phyloP scores from a whole-genome alignment of 192 early-diverging fungal genomes.

The Obelidium mucronatum region DNA sequence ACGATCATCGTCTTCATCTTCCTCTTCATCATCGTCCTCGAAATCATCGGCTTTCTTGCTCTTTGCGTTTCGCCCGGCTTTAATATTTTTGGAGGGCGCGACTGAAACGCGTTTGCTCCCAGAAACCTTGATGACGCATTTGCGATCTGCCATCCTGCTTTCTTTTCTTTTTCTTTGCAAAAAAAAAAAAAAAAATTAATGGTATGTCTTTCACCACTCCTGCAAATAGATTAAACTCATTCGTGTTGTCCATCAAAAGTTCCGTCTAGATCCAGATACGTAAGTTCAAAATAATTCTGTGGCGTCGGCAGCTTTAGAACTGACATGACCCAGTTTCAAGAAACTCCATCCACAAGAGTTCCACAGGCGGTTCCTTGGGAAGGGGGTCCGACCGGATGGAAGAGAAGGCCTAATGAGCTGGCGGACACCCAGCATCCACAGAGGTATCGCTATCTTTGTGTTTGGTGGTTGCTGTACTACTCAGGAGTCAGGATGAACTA shows the following conservation, averaged over 20 bases:
- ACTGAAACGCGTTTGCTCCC: neutral
- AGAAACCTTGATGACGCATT: neutral
- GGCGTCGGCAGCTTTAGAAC: neutral
- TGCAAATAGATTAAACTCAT: neutral
- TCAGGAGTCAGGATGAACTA: too few species aligned
- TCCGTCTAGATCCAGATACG: conserved; percentile 17
- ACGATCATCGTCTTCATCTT: neutral
- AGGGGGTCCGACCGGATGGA: conserved; percentile 85
- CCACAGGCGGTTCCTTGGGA: conserved; percentile 79
- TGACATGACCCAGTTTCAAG: conserved; percentile 67
- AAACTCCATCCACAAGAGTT: conserved; percentile 89
- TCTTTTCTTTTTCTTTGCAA: neutral
- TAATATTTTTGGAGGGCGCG: neutral
- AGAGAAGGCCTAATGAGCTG: conserved; percentile 69
- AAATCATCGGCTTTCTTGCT: neutral
- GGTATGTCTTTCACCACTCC: neutral
- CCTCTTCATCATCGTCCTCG: conserved; percentile 14
- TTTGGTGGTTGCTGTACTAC: too few species aligned
- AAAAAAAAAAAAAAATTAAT: too few species aligned
- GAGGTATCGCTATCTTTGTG: conserved; percentile 53
- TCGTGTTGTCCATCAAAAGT: neutral
- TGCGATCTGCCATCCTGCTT: neutral
- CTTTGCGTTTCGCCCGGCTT: neutral
- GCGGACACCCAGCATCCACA: conserved; percentile 68
- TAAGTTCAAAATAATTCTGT: neutral